A percentile compares a stretch with the other conserved stretches of the same genome.
These are phyloP conservation scores for Penicillium sclerotigenum DNA, from an alignment of 2,329 filamentous ascomycete species.

Conservation along the genomic window DNA sequence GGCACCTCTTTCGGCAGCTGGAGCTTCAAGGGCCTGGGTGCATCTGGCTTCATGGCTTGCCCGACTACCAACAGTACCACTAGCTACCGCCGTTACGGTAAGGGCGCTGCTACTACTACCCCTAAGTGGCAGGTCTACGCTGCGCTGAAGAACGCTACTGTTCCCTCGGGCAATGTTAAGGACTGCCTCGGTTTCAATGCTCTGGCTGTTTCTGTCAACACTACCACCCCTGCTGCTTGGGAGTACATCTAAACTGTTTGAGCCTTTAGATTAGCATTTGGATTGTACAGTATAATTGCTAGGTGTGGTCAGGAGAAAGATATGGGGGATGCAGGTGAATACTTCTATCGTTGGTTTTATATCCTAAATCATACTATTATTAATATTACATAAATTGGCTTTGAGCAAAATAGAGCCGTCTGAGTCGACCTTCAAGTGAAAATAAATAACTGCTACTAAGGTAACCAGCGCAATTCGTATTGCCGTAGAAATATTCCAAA, in stretches of 20 bases:
- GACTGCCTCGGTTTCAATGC: constrained; percentile 41
- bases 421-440: no score
- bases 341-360: not conserved
- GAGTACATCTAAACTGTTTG: constrained; percentile 35
- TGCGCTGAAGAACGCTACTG: constrained; percentile 36
- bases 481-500: no score
- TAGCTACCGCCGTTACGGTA: constrained; percentile 4
- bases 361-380: not conserved
- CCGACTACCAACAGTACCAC: constrained; percentile 23
- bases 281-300: not conserved
- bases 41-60: constrained; percentile 44
- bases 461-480: no score
- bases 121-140: constrained; percentile 41
- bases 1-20: constrained; percentile 26
- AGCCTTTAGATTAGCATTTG: not conserved
- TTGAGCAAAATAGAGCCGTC: no score
- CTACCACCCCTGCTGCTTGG: constrained; percentile 32
- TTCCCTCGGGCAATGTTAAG: constrained; percentile 37
- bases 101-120: constrained; percentile 11
- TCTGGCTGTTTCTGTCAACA: constrained; percentile 26
- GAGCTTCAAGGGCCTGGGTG: constrained; percentile 31
- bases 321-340: not conserved
- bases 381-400: not conserved
- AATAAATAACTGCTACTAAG: no score
- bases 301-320: not conserved